These are phyloP conservation scores for Tetrastigma voinierianum DNA, from an alignment of 164 flowering plant genomes.

Conservation along the genomic window DNA sequence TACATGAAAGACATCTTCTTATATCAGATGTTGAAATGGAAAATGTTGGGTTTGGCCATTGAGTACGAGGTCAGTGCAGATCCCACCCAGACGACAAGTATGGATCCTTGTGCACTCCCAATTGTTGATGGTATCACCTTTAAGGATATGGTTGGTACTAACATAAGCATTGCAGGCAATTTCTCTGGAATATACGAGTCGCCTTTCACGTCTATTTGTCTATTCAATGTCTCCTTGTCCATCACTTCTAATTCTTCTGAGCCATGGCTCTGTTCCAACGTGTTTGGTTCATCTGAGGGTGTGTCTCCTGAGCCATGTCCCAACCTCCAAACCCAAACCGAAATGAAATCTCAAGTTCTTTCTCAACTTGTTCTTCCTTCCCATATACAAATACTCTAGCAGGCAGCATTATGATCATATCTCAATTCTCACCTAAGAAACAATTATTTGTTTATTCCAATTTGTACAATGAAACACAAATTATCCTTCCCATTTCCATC, in stretches of 20 bases:
- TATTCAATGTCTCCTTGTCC: slow-evolving; percentile 50
- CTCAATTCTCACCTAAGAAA: background rate
- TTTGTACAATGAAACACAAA: slow-evolving; percentile 15
- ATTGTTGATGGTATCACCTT: slow-evolving; percentile 40
- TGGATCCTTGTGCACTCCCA: slow-evolving; percentile 58
- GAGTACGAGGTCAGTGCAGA: slow-evolving; percentile 37
- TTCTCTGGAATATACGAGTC: slow-evolving; percentile 53
- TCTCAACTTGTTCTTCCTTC: slow-evolving; percentile 31
- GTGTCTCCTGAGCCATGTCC: slow-evolving; percentile 49
- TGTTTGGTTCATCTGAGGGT: slow-evolving; percentile 43
- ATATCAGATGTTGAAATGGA: slow-evolving; percentile 43
- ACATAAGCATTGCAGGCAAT: slow-evolving; percentile 51
- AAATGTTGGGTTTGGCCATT: slow-evolving; percentile 43
- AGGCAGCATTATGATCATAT: slow-evolving; percentile 22
- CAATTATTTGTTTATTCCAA: slow-evolving; percentile 4
- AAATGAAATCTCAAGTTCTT: slow-evolving; percentile 26
- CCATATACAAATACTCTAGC: slow-evolving; percentile 12
- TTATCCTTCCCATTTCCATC: background rate
- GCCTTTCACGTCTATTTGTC: slow-evolving; percentile 60
- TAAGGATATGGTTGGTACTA: slow-evolving; percentile 45
- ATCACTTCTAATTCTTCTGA: slow-evolving; percentile 28
- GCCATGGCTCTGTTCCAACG: slow-evolving; percentile 62
- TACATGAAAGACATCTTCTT: slow-evolving; percentile 39
- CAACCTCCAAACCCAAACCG: slow-evolving; percentile 23
- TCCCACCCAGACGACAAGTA: slow-evolving; percentile 59